A percentile compares a stretch with the other conserved stretches of the same genome.
These are phyloP conservation scores for Bidens hawaiensis DNA, from an alignment of 140 eudicot genomes.

Conservation along the genomic window DNA sequence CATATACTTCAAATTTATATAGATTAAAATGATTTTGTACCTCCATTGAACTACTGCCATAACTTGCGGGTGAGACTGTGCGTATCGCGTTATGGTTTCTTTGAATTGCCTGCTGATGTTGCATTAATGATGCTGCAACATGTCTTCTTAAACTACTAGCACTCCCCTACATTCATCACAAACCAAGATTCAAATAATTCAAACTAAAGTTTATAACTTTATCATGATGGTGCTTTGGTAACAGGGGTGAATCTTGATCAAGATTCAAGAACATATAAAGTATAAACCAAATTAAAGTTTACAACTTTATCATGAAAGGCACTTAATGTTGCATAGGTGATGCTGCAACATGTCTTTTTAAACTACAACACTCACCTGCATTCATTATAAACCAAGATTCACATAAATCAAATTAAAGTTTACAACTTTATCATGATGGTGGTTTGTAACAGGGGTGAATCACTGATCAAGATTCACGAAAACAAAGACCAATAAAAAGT, in stretches of 20 bases:
- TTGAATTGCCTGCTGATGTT: constrained; percentile 68
- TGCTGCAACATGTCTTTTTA: constrained; percentile 87
- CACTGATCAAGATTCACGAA: neutral
- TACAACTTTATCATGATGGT: neutral
- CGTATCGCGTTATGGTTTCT: constrained; percentile 52
- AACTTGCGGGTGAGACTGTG: constrained; percentile 90
- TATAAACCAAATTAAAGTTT: neutral
- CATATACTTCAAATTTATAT: neutral
- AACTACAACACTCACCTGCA: constrained; percentile 83
- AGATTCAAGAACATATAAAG: constrained; percentile 3
- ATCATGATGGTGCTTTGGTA: too few relatives aligned
- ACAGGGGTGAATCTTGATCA: too few relatives aligned
- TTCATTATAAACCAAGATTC: constrained; percentile 19
- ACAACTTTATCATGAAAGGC: neutral
- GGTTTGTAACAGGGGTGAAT: too few relatives aligned
- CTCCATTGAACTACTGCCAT: constrained; percentile 97
- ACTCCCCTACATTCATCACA: constrained; percentile 60
- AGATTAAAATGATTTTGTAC: constrained; percentile 28
- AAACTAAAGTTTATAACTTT: neutral
- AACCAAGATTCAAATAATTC: constrained; percentile 10
- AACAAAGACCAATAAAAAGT: neutral
- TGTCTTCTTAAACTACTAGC: constrained; percentile 88
- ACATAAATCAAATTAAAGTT: neutral
- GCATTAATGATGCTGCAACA: constrained; percentile 83
- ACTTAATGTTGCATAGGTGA: constrained; percentile 75